Conservation (phyloP, 768 basidiomycete species). For the Suillus americanus region DNA sequence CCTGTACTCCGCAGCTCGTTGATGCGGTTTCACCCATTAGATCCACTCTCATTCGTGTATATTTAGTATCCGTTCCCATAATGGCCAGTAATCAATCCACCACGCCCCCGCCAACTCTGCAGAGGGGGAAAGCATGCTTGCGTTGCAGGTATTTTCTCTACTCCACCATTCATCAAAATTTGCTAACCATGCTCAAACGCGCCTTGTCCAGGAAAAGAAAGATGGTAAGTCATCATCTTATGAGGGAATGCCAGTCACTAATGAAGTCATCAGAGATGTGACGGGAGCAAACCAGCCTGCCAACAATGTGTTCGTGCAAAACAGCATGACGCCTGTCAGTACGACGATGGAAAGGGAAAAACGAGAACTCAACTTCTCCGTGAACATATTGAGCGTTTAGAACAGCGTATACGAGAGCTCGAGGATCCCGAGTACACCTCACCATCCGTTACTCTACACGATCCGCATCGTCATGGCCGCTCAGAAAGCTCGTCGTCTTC, state of each 20-base stretch:
- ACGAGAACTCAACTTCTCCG: slow-evolving; percentile 77
- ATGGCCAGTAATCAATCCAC: slow-evolving; percentile 32
- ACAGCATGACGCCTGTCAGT: slow-evolving; percentile 73
- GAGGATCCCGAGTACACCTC: slow-evolving; percentile 73
- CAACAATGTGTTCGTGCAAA: slow-evolving; percentile 79
- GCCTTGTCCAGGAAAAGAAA: slow-evolving; percentile 56
- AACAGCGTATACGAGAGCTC: slow-evolving; percentile 69
- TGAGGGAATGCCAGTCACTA: slow-evolving; percentile 13
- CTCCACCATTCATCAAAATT: neutral
- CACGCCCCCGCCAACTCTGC: slow-evolving; percentile 43
- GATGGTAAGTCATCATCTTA: slow-evolving; percentile 45
- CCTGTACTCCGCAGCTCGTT: slow-evolving; percentile 6
- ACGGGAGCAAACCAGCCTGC: slow-evolving; percentile 74
- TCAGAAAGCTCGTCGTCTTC: slow-evolving; percentile 55
- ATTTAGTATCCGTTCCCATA: slow-evolving; percentile 36
- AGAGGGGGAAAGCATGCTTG: slow-evolving; percentile 70
- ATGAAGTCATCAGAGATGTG: slow-evolving; percentile 57
- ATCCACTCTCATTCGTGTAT: slow-evolving; percentile 28
- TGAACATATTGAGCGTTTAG: slow-evolving; percentile 73
- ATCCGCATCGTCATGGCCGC: slow-evolving; percentile 51
- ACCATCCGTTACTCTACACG: slow-evolving; percentile 67
- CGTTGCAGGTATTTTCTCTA: slow-evolving; percentile 58
- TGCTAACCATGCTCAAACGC: slow-evolving; percentile 15
- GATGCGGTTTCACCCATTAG: slow-evolving; percentile 14
- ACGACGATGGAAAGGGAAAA: slow-evolving; percentile 84